phyloP scores from a whole-genome alignment of 345 rosid species.

The Populus ilicifolia region DNA sequence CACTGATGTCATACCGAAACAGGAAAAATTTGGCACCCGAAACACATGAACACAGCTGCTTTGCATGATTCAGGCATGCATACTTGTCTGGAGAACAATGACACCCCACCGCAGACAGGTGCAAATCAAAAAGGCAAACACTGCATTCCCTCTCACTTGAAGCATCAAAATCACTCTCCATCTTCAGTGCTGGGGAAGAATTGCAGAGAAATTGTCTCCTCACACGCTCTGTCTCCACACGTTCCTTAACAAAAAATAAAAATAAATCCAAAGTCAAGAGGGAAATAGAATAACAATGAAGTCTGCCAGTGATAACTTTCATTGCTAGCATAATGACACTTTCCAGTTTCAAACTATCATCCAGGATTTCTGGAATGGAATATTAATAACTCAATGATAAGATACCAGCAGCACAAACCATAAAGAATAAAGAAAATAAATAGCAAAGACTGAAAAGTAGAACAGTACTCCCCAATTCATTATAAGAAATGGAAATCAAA shows the following conservation, averaged over 20 bases:
- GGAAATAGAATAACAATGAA: slow-evolving; percentile 2
- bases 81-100: slow-evolving; percentile 85
- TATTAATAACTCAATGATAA: background rate
- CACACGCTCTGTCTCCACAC: slow-evolving; percentile 69
- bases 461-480: background rate
- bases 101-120: slow-evolving; percentile 97
- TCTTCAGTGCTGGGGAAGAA: slow-evolving; percentile 65
- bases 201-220: slow-evolving; percentile 62
- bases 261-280: slow-evolving; percentile 17
- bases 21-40: slow-evolving; percentile 66
- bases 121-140: slow-evolving; percentile 87
- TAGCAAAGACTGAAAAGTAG: background rate
- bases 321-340: background rate
- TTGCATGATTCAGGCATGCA: slow-evolving; percentile 84
- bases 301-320: background rate
- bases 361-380: background rate
- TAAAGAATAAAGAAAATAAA: background rate
- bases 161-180: slow-evolving; percentile 87
- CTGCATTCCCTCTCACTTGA: slow-evolving; percentile 86
- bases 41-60: slow-evolving; percentile 77
- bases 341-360: background rate
- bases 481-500: background rate
- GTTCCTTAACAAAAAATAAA: slow-evolving; percentile 45
- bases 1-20: slow-evolving; percentile 77
- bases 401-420: background rate